Base-by-base conservation (phyloP, 2,329 filamentous ascomycete species). In the Cordyceps javanica region DNA sequence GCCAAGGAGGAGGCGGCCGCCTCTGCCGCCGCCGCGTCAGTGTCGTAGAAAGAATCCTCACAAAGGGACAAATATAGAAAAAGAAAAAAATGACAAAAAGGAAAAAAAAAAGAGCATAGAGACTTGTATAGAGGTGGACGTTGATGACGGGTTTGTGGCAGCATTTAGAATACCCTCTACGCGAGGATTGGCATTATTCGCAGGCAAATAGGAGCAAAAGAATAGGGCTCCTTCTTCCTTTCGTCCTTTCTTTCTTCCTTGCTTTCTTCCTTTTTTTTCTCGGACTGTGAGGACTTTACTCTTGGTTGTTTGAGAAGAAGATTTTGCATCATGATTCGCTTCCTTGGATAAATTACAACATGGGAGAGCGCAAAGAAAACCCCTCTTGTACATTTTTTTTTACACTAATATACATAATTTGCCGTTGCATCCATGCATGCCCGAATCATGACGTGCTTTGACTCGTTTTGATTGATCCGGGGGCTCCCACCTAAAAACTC, bases 401-500 rank as follows among this genome's bases (percentile, higher is more conserved):
- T 48, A 57, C 55, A 57, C 16, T 42, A 57, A 42, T 57, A 57
- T 57, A 51, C 55, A 57, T 28, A 10, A 16, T 41, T 19, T n/a
- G 28, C 38, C 38, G n/a, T 38, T 16, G 8, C 25, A 21, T 41
- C 16, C n/a, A 16, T 11, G 14, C 44, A 41, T 21, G n/a, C 9
- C 19, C 38, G 36, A 13, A 38, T 21, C n/a, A 19, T 19, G 16
- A 14, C 16, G 16, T n/a, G 16, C 14, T 1, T n/a, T n/a, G n/a
- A n/a, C n/a, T n/a, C n/a, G n/a, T n/a, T n/a, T n/a, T n/a, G n/a
- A n/a, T n/a, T n/a, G n/a, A n/a, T n/a, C n/a, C n/a, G n/a, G n/a
- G n/a, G n/a, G n/a, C n/a, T n/a, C n/a, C n/a, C 16, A n/a, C 36
- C 14, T 39, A 14, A 39, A n/a, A 16, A n/a, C 19, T 25, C 14